A percentile compares a stretch with the other conserved stretches of the same genome.
Evolutionary conservation across 2,329 filamentous ascomycete genomes (phyloP).

Genomic region (Capronia americana): DNA sequence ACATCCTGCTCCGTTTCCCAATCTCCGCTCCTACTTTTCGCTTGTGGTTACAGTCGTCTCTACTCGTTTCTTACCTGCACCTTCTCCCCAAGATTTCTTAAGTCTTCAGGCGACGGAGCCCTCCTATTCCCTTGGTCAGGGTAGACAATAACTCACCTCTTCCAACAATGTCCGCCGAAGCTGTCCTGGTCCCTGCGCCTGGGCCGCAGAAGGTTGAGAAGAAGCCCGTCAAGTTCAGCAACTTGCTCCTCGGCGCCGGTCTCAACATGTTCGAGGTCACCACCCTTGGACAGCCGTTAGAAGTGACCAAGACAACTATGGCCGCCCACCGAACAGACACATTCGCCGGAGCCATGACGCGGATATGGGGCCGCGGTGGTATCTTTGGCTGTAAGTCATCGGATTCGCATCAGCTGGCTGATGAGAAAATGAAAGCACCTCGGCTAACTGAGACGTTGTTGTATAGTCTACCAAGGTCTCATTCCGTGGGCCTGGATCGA

Average conservation of each 20-base stretch:
- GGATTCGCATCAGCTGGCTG: not conserved
- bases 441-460: conserved; percentile 25
- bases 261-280: conserved; percentile 94
- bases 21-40: conserved; percentile 22
- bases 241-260: conserved; percentile 89
- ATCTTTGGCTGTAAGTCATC: conserved; percentile 82
- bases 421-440: conserved; percentile 33
- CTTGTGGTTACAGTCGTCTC: conserved; percentile 4
- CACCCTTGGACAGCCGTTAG: conserved; percentile 80
- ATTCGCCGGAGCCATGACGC: conserved; percentile 78
- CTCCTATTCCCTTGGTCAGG: conserved; percentile 97
- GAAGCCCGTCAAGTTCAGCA: conserved; percentile 99
- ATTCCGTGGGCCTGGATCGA: conserved; percentile 99
- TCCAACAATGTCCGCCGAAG: conserved; percentile 65
- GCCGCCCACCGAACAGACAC: conserved; percentile 91
- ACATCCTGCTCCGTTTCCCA: conserved; percentile 3
- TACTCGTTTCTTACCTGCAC: not conserved
- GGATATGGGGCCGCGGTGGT: conserved; percentile 94
- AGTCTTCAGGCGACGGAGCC: conserved; percentile 45
- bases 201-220: conserved; percentile 73
- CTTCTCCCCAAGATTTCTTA: conserved; percentile 6
- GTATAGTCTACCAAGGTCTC: conserved; percentile 94
- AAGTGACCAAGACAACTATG: conserved; percentile 99
- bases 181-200: conserved; percentile 38
- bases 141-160: conserved; percentile 66